Evolutionary conservation across 2,329 filamentous ascomycete species (phyloP), one percentile per base, ranked within the genome.

Genomic region (Stagonosporopsis tanaceti): DNA sequence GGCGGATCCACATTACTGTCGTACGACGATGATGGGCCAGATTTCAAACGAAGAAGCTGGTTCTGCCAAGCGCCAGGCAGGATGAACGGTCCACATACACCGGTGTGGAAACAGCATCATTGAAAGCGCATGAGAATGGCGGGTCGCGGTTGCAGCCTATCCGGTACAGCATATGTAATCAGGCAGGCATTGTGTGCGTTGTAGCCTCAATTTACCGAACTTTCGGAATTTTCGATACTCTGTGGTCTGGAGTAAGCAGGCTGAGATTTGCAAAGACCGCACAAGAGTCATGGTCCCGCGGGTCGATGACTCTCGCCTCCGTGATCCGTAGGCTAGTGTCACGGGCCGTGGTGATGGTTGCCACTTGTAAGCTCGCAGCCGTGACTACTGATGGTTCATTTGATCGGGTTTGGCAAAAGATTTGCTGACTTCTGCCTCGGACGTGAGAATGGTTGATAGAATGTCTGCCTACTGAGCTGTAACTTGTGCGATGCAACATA

Each of bases 151-250:
- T 14, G 44, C 54, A 48, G 42, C 47, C 48, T 35, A 32, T 57
- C 44, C 32, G 39, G 48, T 35, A 34, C 48, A 45, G 17, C n/a
- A 48, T 22, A 32, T 22, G 32, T 45, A 40, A 38, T 45, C 38
- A 28, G 25, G 3, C 38, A 48, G 20, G 54, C 48, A 48, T 38
- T 57, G 47, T 48, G 48, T 48, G 32, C 38, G 17, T 20, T 25
- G 32, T 48, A 32, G 47, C 34, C 38, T 45, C 38, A 50, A 44
- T 38, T 48, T 57, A 52, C 54, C 54, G 54, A 57, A 28, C 12
- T 34, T 40, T 27, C 40, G 54, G 54, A 53, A 57, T 48, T 57
- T 52, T 57, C 54, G 54, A 57, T 57, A 57, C 44, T 57, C 37
- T 35, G 20, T 14, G 39, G 39, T 45, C 48, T 57, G 32, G 41